Percentiles rank a stretch among this genome's conserved stretches.
These are phyloP conservation scores for Lactarius sanguifluus DNA, from an alignment of 768 basidiomycete genomes.

Conservation along the genomic window DNA sequence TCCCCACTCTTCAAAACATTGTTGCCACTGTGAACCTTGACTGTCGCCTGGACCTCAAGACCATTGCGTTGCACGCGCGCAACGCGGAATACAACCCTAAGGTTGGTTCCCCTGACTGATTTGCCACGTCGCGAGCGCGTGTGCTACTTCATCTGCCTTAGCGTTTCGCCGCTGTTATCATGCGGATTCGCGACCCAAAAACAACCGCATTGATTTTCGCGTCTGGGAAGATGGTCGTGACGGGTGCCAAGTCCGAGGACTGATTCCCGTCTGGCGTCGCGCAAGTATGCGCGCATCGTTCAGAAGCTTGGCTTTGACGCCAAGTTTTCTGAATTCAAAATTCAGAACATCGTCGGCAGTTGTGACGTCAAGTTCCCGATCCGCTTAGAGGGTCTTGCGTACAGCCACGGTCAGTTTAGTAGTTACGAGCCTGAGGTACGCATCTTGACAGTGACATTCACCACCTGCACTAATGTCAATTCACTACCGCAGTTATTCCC, in stretches of 20 bases:
- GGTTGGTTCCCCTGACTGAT: constrained; percentile 68
- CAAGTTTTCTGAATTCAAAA: constrained; percentile 99
- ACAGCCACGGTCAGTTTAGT: constrained; percentile 97
- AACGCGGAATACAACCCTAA: constrained; percentile 99
- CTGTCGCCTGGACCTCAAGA: constrained; percentile 95
- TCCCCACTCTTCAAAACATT: constrained; percentile 99
- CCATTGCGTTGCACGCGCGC: constrained; percentile 94
- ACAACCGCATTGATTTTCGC: constrained; percentile 99
- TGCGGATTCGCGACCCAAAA: constrained; percentile 99
- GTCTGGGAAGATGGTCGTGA: constrained; percentile 99
- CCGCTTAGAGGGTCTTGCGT: constrained; percentile 94
- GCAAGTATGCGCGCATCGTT: constrained; percentile 98
- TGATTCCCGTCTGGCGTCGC: constrained; percentile 94
- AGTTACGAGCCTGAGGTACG: constrained; percentile 94
- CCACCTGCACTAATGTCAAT: constrained; percentile 8
- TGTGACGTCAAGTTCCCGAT: constrained; percentile 99
- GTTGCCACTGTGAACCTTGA: constrained; percentile 99
- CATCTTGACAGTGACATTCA: constrained; percentile 32
- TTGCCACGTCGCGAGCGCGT: constrained; percentile 59
- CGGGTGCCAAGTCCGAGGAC: constrained; percentile 98
- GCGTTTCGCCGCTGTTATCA: constrained; percentile 99
- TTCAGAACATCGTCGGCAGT: constrained; percentile 97
- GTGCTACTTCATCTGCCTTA: constrained; percentile 55
- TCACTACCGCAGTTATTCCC: constrained; percentile 78
- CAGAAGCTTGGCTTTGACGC: constrained; percentile 99